These are phyloP conservation scores for Geum urbanum DNA, from an alignment of 306 rosid genomes.

Conservation along the genomic window DNA sequence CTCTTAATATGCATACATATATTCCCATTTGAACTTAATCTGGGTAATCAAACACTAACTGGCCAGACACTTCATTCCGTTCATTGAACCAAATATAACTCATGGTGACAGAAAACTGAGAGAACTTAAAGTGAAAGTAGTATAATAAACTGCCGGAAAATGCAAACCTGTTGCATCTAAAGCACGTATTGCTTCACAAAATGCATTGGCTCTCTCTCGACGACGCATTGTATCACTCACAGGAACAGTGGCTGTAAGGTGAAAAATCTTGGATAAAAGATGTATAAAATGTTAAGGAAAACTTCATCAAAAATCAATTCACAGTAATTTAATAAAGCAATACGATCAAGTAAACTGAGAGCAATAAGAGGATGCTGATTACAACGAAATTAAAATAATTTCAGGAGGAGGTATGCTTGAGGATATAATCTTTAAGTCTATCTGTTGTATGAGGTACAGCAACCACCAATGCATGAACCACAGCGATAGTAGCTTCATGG, in stretches of 20 bases:
- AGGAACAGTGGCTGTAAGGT: conserved; percentile 55
- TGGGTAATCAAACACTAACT: not conserved
- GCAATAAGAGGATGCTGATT: not conserved
- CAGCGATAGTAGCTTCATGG: conserved; percentile 90
- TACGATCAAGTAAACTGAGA: conserved; percentile 10
- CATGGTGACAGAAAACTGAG: conserved; percentile 2
- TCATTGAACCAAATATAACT: not conserved
- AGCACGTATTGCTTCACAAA: conserved; percentile 98
- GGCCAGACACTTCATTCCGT: not conserved
- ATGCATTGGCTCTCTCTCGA: conserved; percentile 69
- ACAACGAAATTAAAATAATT: conserved; percentile 1
- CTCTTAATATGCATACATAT: not conserved
- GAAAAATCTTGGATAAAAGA: conserved; percentile 94
- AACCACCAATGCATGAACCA: conserved; percentile 81
- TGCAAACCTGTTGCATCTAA: conserved; percentile 85
- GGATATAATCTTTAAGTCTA: conserved; percentile 96
- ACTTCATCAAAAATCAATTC: conserved; percentile 20
- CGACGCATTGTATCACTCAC: conserved; percentile 59
- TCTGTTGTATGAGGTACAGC: conserved; percentile 93
- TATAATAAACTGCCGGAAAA: not conserved
- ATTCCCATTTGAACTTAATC: not conserved
- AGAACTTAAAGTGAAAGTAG: not conserved
- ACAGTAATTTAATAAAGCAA: conserved; percentile 5
- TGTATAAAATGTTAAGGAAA: conserved; percentile 72
- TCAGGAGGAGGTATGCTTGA: conserved; percentile 21